phyloP scores from a whole-genome alignment of 441 rosid genomes.

The Syzygium malaccense region DNA sequence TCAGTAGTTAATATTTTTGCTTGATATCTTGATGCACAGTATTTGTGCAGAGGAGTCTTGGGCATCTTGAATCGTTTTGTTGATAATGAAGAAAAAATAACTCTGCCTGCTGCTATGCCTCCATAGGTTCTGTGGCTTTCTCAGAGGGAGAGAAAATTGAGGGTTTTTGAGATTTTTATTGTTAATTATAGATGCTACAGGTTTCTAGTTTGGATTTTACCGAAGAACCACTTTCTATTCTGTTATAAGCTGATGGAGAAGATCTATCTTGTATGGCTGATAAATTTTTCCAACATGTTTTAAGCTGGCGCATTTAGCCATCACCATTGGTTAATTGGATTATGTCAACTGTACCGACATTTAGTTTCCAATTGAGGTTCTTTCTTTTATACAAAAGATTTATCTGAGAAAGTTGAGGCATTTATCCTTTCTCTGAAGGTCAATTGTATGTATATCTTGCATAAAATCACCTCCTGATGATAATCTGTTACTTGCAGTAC shows the following conservation, averaged over 20 bases:
- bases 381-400: background rate
- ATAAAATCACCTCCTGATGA: background rate
- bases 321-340: background rate
- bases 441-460: background rate
- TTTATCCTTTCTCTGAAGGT: background rate
- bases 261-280: background rate
- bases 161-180: background rate
- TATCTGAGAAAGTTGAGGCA: background rate
- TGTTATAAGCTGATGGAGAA: background rate
- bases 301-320: background rate
- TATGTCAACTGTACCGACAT: background rate
- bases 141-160: background rate
- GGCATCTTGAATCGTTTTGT: background rate
- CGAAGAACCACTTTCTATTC: background rate
- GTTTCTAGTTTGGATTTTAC: background rate
- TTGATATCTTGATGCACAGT: background rate
- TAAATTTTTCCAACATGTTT: background rate
- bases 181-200: background rate
- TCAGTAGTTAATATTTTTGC: background rate
- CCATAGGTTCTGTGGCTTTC: background rate
- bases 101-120: background rate
- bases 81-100: background rate
- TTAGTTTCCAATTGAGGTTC: background rate
- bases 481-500: slow-evolving; percentile 46
- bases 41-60: background rate